Percentiles rank a stretch among this genome's conserved stretches.
Conservation (phyloP, 1,139 yeast species). For the Suhomyces bokatorum region DNA sequence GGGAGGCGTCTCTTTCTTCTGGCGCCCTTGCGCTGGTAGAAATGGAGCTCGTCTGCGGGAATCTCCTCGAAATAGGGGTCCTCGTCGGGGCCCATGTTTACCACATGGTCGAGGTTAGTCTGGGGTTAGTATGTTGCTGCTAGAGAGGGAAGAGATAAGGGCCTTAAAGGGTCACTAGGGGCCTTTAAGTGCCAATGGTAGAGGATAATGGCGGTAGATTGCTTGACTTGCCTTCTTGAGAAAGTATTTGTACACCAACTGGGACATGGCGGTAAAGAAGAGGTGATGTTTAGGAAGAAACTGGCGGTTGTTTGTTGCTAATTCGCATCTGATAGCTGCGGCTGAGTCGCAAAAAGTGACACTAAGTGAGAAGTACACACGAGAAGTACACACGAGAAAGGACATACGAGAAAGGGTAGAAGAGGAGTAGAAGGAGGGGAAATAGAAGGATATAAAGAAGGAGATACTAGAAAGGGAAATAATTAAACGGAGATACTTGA, state of each 20-base stretch:
- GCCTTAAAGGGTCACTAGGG: too few relatives aligned
- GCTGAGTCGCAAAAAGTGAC: background rate
- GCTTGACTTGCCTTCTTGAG: constrained; percentile 38
- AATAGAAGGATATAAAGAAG: too few relatives aligned
- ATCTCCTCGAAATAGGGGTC: constrained; percentile 54
- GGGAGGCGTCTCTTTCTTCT: constrained; percentile 54
- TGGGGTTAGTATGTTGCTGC: constrained; percentile 17
- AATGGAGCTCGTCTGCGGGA: constrained; percentile 47
- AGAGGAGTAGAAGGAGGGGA: too few relatives aligned
- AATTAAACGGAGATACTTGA: too few relatives aligned
- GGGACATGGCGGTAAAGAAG: constrained; percentile 20
- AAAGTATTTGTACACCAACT: constrained; percentile 33
- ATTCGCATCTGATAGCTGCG: constrained; percentile 1
- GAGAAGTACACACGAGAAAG: too few relatives aligned
- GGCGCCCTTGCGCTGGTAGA: constrained; percentile 49
- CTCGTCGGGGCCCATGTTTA: constrained; percentile 33
- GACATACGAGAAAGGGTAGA: too few relatives aligned
- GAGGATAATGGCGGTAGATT: background rate
- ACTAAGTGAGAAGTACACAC: too few relatives aligned
- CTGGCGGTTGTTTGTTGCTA: background rate
- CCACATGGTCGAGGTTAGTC: constrained; percentile 40
- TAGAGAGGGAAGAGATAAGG: too few relatives aligned
- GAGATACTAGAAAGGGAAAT: too few relatives aligned
- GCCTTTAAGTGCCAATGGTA: too few relatives aligned
- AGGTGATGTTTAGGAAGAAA: too few relatives aligned